Evolutionary conservation across 2,329 filamentous ascomycete species (phyloP), one percentile per base, ranked within the genome.

Genomic region (Chalara sp.): DNA sequence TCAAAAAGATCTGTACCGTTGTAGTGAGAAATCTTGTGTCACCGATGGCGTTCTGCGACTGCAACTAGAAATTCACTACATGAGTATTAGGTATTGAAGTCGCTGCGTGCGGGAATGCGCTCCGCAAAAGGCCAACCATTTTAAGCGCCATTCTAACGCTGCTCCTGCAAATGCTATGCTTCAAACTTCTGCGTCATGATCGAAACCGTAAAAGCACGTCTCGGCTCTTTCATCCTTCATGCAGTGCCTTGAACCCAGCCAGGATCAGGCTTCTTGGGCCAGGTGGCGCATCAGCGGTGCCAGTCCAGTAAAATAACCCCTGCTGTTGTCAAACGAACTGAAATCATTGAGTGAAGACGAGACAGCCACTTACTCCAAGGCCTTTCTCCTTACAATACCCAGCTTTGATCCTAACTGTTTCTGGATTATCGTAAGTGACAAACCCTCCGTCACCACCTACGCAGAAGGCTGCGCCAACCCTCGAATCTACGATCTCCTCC

Each of bases 291-390:
- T 93, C 88, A 3, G 79, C 81, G 11, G 85, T 84, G n/a, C 83
- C 86, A 48, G 85, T 83, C 85, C 86, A 91, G 67, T 91, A 93
- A 66, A 90, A 92, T 6, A 93, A 68, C 0, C 88, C 88, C 79
- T 82, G 58, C 4, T 43, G 31, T 47, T 33, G 12, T 43, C 45
- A 53, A 42, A 57, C 31, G 46, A n/a, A 48, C 30, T 32, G 35
- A n/a, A n/a, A 30, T 31, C 13, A 21, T 30, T 42, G 29, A n/a
- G 35, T n/a, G 8, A n/a, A 37, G 7, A 7, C 6, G 35, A 45
- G 28, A 29, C 21, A n/a, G 21, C 21, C 8, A 56, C 63, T 53
- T 53, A 81, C 78, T 31, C 83, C 87, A 13, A 93, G 71, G 31
- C 79, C 78, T 59, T 84, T 83, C 60, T 86, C 78, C 61, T 81